Conservation (phyloP, 2,329 filamentous ascomycete species). For the Pseudomassariella vexata region DNA sequence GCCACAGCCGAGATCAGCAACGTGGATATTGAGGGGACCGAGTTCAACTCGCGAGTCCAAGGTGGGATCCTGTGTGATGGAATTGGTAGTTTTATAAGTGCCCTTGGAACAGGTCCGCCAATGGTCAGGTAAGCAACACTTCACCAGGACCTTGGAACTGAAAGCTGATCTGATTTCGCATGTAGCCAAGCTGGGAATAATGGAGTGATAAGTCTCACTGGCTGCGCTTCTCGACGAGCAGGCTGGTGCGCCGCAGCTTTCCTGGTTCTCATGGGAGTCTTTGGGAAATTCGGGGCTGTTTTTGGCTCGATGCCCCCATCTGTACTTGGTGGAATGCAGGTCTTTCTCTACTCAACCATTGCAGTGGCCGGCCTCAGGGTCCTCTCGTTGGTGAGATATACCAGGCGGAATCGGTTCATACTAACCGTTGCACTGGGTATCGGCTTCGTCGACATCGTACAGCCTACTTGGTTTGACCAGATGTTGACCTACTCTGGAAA, state of each 20-base stretch:
- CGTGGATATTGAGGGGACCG: conserved; percentile 52
- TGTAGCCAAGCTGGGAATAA: conserved; percentile 62
- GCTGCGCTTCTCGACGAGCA: conserved; percentile 62
- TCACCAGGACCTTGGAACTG: neutral
- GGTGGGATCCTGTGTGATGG: conserved; percentile 63
- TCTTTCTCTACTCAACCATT: conserved; percentile 63
- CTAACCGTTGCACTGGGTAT: conserved; percentile 55
- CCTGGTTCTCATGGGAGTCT: conserved; percentile 63
- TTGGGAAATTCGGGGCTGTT: conserved; percentile 64
- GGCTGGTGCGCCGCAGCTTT: conserved; percentile 62
- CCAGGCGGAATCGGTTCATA: conserved; percentile 60
- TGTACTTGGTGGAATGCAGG: conserved; percentile 43
- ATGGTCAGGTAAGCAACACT: conserved; percentile 38
- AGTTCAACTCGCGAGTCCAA: conserved; percentile 65
- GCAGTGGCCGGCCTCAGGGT: conserved; percentile 62
- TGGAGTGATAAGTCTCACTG: conserved; percentile 61
- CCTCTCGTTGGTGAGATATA: conserved; percentile 56
- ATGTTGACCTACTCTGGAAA: conserved; percentile 29
- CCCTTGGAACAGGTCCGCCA: conserved; percentile 60
- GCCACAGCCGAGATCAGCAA: conserved; percentile 42
- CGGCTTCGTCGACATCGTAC: conserved; percentile 44
- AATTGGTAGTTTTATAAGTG: conserved; percentile 57
- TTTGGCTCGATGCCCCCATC: conserved; percentile 58
- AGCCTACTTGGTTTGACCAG: conserved; percentile 31
- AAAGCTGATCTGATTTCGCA: neutral